Evolutionary conservation across 2,329 filamentous ascomycete genomes (phyloP).

Genomic region (Monosporascus sp.): DNA sequence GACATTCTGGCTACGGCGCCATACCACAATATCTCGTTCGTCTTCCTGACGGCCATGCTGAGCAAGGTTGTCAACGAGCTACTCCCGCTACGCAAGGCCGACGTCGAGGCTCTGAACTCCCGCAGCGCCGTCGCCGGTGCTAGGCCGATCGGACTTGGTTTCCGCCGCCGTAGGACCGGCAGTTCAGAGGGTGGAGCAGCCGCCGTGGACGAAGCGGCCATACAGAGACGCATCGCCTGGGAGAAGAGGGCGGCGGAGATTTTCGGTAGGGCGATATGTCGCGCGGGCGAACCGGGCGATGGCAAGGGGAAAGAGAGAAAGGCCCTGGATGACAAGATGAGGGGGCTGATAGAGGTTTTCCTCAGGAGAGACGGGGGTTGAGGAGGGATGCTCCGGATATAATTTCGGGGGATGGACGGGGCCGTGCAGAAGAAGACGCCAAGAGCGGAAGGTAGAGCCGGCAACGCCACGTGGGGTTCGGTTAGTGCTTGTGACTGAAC

Average conservation of each 20-base stretch:
- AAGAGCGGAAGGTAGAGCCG: too few species aligned
- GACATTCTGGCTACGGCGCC: constrained; percentile 69
- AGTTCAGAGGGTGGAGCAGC: neutral
- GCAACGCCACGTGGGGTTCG: too few species aligned
- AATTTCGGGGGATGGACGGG: too few species aligned
- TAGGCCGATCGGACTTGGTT: constrained; percentile 38
- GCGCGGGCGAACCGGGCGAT: constrained; percentile 27
- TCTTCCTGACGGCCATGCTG: constrained; percentile 78
- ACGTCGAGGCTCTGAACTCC: constrained; percentile 29
- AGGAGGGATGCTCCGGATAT: neutral
- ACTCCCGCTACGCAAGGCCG: constrained; percentile 32
- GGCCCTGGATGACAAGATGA: constrained; percentile 57
- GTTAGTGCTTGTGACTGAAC: too few species aligned
- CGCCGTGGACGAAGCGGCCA: constrained; percentile 35
- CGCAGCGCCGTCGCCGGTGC: constrained; percentile 12
- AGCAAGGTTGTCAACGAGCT: constrained; percentile 47
- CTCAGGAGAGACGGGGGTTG: constrained; percentile 33
- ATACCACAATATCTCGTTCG: constrained; percentile 82
- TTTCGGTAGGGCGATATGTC: constrained; percentile 60
- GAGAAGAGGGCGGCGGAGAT: constrained; percentile 60
- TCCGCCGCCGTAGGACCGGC: constrained; percentile 31
- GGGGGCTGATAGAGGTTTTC: constrained; percentile 66
- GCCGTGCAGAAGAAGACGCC: too few species aligned
- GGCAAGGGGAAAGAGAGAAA: constrained; percentile 52
- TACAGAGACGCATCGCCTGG: constrained; percentile 52